Base-by-base conservation (phyloP, 306 rosid genomes). In the Fragaria nilgerrensis region DNA sequence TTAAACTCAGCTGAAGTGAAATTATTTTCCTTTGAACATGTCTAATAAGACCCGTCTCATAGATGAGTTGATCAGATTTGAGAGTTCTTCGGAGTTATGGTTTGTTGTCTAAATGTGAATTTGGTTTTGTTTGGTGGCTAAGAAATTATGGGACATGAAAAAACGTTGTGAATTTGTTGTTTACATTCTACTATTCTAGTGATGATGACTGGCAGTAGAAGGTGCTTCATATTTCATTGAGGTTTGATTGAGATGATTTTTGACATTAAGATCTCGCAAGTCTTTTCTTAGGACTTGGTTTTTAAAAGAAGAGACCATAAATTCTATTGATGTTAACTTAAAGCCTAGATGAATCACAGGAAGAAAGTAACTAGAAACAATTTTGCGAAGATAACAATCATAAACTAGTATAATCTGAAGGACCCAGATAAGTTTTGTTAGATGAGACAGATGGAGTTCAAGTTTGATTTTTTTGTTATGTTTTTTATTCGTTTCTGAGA, bases 71-170 rank as follows among this genome's bases (percentile, higher is more conserved):
- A 55, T 55, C 10, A n/a, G 27, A 55, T 55, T n/a, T n/a, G 4
- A n/a, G 62, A n/a, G 14, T 55, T n/a, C 3, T n/a, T 55, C 29
- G 13, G 62, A n/a, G 13, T 55, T 55, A 13, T 55, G 27, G 62
- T n/a, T 9, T 55, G 29, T 55, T 9, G 27, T 55, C 9, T 55
- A 2, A n/a, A 23, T 55, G 27, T 55, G 29, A n/a, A 55, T 55
- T n/a, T 55, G 62, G 62, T n/a, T n/a, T 55, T 55, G 62, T 55
- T 55, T 55, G 62, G 62, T 55, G 62, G 29, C 12, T 55, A 55
- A 55, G 62, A 55, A 55, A 55, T 22, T 55, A n/a, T n/a, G 62
- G 62, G 8, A n/a, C 61, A 55, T 8, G 9, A 8, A 2, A 55
- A 55, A 9, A n/a, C 62, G 29, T n/a, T 22, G 62, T 52, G 20